Evolutionary conservation across 2,329 filamentous ascomycete species (phyloP).

Genomic region (Trichoderma semiorbis): DNA sequence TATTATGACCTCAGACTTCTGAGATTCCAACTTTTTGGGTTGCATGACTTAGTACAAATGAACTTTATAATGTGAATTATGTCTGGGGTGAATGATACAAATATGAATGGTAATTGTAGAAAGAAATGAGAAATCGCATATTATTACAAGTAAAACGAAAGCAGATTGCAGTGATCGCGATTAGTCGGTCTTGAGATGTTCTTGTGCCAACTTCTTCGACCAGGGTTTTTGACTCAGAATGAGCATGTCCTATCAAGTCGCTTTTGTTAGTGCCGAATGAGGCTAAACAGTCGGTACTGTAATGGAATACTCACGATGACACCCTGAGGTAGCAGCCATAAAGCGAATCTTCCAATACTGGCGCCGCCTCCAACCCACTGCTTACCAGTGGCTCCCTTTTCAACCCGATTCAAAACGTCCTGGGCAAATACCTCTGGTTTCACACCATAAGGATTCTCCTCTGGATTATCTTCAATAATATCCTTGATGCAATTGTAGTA

Average conservation of each 20-base stretch:
- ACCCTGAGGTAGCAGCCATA: constrained; percentile 10
- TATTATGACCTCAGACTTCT: background rate
- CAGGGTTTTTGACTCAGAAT: background rate
- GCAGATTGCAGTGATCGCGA: background rate
- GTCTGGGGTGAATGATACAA: background rate
- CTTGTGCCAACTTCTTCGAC: background rate
- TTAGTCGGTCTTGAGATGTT: background rate
- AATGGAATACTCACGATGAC: background rate
- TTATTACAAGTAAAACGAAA: background rate
- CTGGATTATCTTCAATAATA: background rate
- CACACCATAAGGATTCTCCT: constrained; percentile 11
- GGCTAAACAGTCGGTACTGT: fast-evolving
- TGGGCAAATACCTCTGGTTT: constrained; percentile 19
- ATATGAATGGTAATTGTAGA: background rate
- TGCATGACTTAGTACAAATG: background rate
- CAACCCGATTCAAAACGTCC: constrained; percentile 22
- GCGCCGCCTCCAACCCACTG: constrained; percentile 24
- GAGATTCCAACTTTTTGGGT: background rate
- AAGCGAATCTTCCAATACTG: background rate
- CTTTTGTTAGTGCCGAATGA: background rate
- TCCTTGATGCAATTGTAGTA: constrained; percentile 19
- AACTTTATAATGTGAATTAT: background rate
- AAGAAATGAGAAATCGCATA: background rate
- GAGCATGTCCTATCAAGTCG: background rate
- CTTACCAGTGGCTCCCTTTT: constrained; percentile 22